Conservation (phyloP, 225 moss, liverwort and hornwort genomes). For the Thuidium tamariscinum region DNA sequence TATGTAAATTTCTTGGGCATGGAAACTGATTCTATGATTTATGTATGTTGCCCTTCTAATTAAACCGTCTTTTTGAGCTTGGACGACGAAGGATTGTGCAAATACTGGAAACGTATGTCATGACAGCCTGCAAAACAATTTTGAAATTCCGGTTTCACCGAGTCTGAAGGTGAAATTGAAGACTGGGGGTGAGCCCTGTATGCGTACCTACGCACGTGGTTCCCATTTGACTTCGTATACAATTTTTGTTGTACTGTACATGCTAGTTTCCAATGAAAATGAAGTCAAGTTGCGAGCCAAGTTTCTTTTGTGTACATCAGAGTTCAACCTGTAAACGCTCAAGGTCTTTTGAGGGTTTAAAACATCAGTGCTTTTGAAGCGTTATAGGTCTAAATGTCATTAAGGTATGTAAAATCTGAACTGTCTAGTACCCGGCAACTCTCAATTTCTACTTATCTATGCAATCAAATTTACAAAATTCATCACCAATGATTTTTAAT, state of each 20-base stretch:
- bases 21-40: not conserved
- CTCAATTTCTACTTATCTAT: too few relatives aligned
- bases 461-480: too few relatives aligned
- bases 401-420: too few relatives aligned
- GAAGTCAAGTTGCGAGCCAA: not conserved
- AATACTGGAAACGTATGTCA: not conserved
- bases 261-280: not conserved
- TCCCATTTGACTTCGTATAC: not conserved
- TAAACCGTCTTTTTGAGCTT: not conserved
- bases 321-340: too few relatives aligned
- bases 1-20: not conserved
- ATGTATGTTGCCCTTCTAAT: not conserved
- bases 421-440: too few relatives aligned
- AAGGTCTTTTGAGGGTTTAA: too few relatives aligned
- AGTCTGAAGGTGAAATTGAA: not conserved
- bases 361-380: too few relatives aligned
- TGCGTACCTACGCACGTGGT: not conserved
- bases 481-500: too few relatives aligned
- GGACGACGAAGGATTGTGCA: not conserved
- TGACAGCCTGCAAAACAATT: not conserved
- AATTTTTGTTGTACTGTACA: not conserved
- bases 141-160: not conserved
- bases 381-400: too few relatives aligned
- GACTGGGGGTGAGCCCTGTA: not conserved
- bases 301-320: not conserved